Conservation (phyloP, 2,329 filamentous ascomycete genomes). For the Exophiala sideris region DNA sequence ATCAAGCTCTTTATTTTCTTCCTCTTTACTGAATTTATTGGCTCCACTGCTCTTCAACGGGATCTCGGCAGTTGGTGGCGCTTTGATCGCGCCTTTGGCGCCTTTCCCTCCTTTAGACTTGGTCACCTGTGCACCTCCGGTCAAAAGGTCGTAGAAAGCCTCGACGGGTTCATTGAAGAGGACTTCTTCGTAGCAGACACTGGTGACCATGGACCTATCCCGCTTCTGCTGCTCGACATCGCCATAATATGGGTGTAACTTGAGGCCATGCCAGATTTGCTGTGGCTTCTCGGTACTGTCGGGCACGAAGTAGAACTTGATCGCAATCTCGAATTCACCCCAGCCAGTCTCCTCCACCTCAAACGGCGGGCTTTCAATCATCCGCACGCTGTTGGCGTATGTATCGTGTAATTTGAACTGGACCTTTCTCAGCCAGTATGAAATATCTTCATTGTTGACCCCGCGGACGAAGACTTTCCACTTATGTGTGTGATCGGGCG, state of each 20-base stretch:
- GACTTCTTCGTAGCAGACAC: slow-evolving; percentile 87
- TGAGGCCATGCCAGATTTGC: slow-evolving; percentile 89
- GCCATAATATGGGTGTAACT: slow-evolving; percentile 81
- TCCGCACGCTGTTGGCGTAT: slow-evolving; percentile 85
- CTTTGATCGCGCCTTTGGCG: slow-evolving; percentile 44
- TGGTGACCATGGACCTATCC: slow-evolving; percentile 62
- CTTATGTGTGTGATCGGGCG: slow-evolving; percentile 90
- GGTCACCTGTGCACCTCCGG: slow-evolving; percentile 60
- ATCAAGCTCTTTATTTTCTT: slow-evolving; percentile 64
- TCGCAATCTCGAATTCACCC: slow-evolving; percentile 96
- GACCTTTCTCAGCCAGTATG: slow-evolving; percentile 93
- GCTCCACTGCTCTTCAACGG: slow-evolving; percentile 64
- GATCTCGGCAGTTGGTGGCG: slow-evolving; percentile 70
- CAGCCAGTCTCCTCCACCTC: slow-evolving; percentile 89
- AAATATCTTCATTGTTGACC: slow-evolving; percentile 83
- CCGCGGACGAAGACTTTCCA: slow-evolving; percentile 95
- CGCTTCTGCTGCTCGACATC: slow-evolving; percentile 71
- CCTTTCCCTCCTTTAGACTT: slow-evolving; percentile 48
- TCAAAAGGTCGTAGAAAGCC: slow-evolving; percentile 79
- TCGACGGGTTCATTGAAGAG: slow-evolving; percentile 97
- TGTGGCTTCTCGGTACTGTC: slow-evolving; percentile 90
- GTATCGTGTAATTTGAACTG: slow-evolving; percentile 99
- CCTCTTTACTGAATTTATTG: slow-evolving; percentile 70
- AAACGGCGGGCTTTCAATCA: slow-evolving; percentile 77
- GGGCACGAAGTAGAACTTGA: slow-evolving; percentile 88